Percentiles rank a stretch among this genome's conserved stretches.
Evolutionary conservation across 139 green algal species (phyloP).

Genomic region (Picochlorum sp.): DNA sequence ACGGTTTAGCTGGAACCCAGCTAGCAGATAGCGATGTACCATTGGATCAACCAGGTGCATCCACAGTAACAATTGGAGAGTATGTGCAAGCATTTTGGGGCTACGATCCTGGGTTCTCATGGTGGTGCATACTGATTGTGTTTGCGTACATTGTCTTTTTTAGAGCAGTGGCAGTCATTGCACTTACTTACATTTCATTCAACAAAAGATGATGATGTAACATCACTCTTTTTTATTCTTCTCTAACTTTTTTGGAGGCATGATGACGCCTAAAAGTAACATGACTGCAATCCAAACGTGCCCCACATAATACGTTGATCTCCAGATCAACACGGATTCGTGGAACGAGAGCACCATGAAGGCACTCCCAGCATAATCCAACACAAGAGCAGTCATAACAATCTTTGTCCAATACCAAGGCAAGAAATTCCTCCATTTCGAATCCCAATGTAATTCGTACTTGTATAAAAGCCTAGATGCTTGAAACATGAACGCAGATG

Average conservation of each 20-base stretch:
- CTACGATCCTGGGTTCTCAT: slow-evolving; percentile 52
- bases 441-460: slow-evolving; percentile 33
- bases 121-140: slow-evolving; percentile 33
- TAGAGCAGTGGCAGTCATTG: slow-evolving; percentile 28
- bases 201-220: slow-evolving; percentile 45
- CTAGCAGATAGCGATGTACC: slow-evolving; percentile 18
- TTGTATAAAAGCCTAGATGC: slow-evolving; percentile 21
- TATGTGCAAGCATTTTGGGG: slow-evolving; percentile 51
- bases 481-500: slow-evolving; percentile 36
- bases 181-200: slow-evolving; percentile 55
- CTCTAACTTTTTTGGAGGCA: slow-evolving; percentile 16
- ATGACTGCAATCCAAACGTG: slow-evolving; percentile 30
- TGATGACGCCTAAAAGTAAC: slow-evolving; percentile 22
- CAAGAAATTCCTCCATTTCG: neutral
- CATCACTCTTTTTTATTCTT: neutral
- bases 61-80: slow-evolving; percentile 16
- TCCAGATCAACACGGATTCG: slow-evolving; percentile 27
- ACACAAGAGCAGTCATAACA: slow-evolving; percentile 23
- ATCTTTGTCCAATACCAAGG: slow-evolving; percentile 30
- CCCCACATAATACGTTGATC: slow-evolving; percentile 30
- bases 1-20: slow-evolving; percentile 12
- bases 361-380: slow-evolving; percentile 36
- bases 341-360: slow-evolving; percentile 42
- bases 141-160: slow-evolving; percentile 46
- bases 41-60: neutral